Base-by-base conservation (phyloP, 2,329 filamentous ascomycete genomes). In the Emergomyces africanus region DNA sequence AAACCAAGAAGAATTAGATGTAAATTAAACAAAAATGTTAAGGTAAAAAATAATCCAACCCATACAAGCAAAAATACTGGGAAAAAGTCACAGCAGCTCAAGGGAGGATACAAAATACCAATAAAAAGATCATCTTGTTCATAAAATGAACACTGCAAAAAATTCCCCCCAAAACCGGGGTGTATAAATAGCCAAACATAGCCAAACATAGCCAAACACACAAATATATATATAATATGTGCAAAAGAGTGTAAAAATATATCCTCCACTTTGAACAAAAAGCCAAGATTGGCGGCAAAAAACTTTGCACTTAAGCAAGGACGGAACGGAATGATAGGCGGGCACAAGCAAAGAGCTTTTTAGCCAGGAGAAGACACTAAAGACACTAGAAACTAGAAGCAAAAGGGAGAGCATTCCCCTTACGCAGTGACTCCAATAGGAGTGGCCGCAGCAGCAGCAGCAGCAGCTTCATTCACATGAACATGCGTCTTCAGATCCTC, bases 401-500 rank as follows among this genome's bases (percentile, higher is more conserved):
- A n/a, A n/a, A n/a, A n/a, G 25, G 49, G 49, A 37, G 20, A 30
- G 30, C 30, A 30, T 25, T 6, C 23, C 18, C 14, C 1, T 57
- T 59, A 62, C 28, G 61, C 59, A 57, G 57, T 23, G 20, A 63
- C 60, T n/a, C 57, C 58, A 28, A 63, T 58, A 15, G 60, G 50
- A 25, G 46, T 53, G 23, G 51, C 51, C 23, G 9, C 33, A 35
- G 53, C 12, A 15, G 54, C 42, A 46, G 46, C 5, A 39, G 42
- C 37, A 18, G 46, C 30, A 15, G 57, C 42, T 57, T 15, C 57
- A 44, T 35, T 50, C 48, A 46, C 15, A 44, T 61, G 54, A 54
- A 63, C 64, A 57, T 49, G 55, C 18, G 28, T 20, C 18, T 48
- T 59, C 53, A 67, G 33, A 58, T 67, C 65, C 14, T 66, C 51